Base-by-base conservation (phyloP, 306 rosid species). In the Medicago arabica region DNA sequence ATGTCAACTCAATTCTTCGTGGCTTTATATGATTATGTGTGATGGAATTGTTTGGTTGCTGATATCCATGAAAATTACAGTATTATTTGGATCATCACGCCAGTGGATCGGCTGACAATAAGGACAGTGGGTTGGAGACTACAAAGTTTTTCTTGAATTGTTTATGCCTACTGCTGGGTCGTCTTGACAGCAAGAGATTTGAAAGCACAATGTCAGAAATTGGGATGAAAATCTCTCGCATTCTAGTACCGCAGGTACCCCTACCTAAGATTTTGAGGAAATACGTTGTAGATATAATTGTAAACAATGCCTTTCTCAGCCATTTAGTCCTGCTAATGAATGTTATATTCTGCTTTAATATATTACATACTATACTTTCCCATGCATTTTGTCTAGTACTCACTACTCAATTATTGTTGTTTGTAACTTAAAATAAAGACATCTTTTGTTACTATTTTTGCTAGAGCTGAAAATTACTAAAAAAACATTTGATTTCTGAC, bases 121-220 rank as follows among this genome's bases (percentile, higher is more conserved):
- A 85, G 83, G 93, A 87, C 57, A 79, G 87, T 81, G 90, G 86
- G 41, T 51, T 79, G 55, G 97, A 88, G 85, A 94, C 98, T 75
- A 77, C 86, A 63, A 87, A 90, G 74, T 94, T 94, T 78, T 94
- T 94, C 75, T 78, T 91, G 75, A 94, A 85, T 78, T 94, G 98
- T 80, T 81, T 94, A 78, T 91, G 95, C 91, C 88, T 94, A 72
- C 78, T 91, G 18, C 78, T 94, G 83, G 98, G 98, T 47, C 90
- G 95, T 67, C 85, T 90, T 65, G 94, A 87, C 71, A 47, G 74
- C 81, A 90, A 87, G 85, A 88, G 78, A 75, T 83, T 91, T 82
- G 93, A 86, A 82, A 81, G 82, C 67, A 72, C 78, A 10, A 41
- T 90, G 71, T 77, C 86, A 9, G 98, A 92, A 74, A 65, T 85